These are phyloP conservation scores for Daldinia sp. DNA, from an alignment of 2,329 filamentous ascomycete genomes.

Conservation along the genomic window DNA sequence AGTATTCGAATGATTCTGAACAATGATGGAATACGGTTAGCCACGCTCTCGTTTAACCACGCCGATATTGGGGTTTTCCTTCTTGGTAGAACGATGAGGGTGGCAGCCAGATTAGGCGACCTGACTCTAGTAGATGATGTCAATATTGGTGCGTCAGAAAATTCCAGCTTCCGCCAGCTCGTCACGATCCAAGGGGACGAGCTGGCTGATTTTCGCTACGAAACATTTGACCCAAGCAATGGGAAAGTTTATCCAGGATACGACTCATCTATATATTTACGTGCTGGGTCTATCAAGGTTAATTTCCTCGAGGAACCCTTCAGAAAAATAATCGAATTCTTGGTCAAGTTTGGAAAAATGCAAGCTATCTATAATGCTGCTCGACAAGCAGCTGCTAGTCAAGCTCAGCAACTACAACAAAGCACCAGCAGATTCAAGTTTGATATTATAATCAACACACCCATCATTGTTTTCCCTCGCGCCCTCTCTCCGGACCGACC, in stretches of 20 bases:
- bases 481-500: constrained; percentile 74
- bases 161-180: constrained; percentile 83
- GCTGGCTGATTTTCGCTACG: constrained; percentile 95
- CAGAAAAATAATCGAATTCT: constrained; percentile 95
- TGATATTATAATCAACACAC: constrained; percentile 90
- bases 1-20: constrained; percentile 95
- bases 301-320: constrained; percentile 98
- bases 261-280: constrained; percentile 87
- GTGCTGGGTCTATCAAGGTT: constrained; percentile 93
- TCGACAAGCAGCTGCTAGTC: constrained; percentile 89
- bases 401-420: constrained; percentile 92
- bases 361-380: constrained; percentile 98
- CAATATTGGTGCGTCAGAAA: constrained; percentile 84
- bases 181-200: constrained; percentile 96
- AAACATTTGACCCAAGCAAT: constrained; percentile 84
- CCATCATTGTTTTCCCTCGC: constrained; percentile 93
- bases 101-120: constrained; percentile 87
- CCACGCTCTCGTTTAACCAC: constrained; percentile 90
- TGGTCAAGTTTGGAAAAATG: constrained; percentile 99
- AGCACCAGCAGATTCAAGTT: constrained; percentile 91
- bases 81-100: constrained; percentile 83
- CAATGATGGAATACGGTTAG: constrained; percentile 94
- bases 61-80: constrained; percentile 92
- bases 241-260: constrained; percentile 85
- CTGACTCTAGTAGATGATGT: constrained; percentile 91